Percentiles rank a stretch among this genome's conserved stretches.
phyloP scores from a whole-genome alignment of 2,329 filamentous ascomycete species.

The Stylonectria norvegica region DNA sequence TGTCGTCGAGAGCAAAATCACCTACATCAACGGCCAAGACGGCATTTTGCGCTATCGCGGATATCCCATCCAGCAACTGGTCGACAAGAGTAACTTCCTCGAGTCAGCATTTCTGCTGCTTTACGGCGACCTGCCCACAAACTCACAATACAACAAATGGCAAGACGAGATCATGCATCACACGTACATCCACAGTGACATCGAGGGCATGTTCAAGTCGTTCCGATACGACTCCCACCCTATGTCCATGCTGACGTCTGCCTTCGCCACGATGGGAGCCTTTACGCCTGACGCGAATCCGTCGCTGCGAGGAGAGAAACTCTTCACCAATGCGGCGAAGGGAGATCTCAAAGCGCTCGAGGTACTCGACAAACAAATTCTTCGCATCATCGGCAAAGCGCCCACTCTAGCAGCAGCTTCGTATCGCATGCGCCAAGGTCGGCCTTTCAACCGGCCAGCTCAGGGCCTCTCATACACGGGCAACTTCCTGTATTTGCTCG shows the following conservation, averaged over 20 bases:
- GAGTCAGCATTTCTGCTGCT: slow-evolving; percentile 50
- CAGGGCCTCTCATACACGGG: slow-evolving; percentile 49
- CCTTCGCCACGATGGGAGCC: slow-evolving; percentile 48
- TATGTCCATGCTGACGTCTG: slow-evolving; percentile 49
- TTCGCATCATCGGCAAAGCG: slow-evolving; percentile 50
- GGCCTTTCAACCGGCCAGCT: slow-evolving; percentile 48
- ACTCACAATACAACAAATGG: slow-evolving; percentile 40
- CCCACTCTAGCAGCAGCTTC: slow-evolving; percentile 49
- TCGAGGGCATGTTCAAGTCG: slow-evolving; percentile 49
- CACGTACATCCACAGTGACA: slow-evolving; percentile 47
- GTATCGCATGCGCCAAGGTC: slow-evolving; percentile 52
- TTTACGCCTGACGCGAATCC: slow-evolving; percentile 50
- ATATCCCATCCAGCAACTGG: slow-evolving; percentile 50
- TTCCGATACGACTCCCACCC: slow-evolving; percentile 51
- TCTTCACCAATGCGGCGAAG: slow-evolving; percentile 45
- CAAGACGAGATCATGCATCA: slow-evolving; percentile 49
- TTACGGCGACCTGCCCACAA: slow-evolving; percentile 48
- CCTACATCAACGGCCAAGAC: slow-evolving; percentile 51
- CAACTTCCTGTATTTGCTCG: slow-evolving; percentile 54
- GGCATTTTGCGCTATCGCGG: slow-evolving; percentile 51
- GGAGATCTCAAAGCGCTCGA: slow-evolving; percentile 40
- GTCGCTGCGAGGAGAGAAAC: slow-evolving; percentile 46
- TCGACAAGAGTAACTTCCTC: slow-evolving; percentile 47
- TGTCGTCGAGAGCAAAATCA: slow-evolving; percentile 47
- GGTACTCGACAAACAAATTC: slow-evolving; percentile 50